These are phyloP conservation scores for Sclerotinia glacialis DNA, from an alignment of 2,329 filamentous ascomycete species.

Conservation along the genomic window DNA sequence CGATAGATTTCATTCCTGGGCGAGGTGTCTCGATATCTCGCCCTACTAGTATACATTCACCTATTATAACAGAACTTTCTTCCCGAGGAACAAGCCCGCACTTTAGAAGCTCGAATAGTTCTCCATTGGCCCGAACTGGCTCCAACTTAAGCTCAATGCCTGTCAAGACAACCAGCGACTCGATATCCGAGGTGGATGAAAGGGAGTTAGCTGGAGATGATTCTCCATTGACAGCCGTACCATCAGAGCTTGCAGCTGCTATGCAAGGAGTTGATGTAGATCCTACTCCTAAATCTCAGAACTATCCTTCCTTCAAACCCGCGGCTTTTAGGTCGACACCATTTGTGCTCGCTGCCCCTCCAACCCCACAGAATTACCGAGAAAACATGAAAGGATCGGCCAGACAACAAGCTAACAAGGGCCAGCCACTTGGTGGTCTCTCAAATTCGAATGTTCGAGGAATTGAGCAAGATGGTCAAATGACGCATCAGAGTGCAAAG, in stretches of 20 bases:
- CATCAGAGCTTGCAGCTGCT: constrained; percentile 32
- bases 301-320: constrained; percentile 12
- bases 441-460: constrained; percentile 10
- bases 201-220: constrained; percentile 25
- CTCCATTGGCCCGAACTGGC: constrained; percentile 32
- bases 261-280: constrained; percentile 34
- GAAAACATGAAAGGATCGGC: constrained; percentile 14
- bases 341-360: constrained; percentile 34
- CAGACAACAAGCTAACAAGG: constrained; percentile 3
- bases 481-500: neutral
- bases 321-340: constrained; percentile 22
- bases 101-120: constrained; percentile 28
- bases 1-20: constrained; percentile 26
- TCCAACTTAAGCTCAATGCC: constrained; percentile 29
- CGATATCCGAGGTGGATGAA: constrained; percentile 38
- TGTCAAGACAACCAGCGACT: constrained; percentile 30
- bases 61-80: constrained; percentile 26
- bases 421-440: too few relatives aligned
- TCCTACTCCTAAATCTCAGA: constrained; percentile 25
- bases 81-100: constrained; percentile 34
- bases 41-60: constrained; percentile 31
- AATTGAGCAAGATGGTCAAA: neutral
- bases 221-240: constrained; percentile 27
- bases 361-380: constrained; percentile 29
- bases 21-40: constrained; percentile 28